These are phyloP conservation scores for Leishmania martiniquensis DNA, from an alignment of 208 protist genomes.

Conservation along the genomic window DNA sequence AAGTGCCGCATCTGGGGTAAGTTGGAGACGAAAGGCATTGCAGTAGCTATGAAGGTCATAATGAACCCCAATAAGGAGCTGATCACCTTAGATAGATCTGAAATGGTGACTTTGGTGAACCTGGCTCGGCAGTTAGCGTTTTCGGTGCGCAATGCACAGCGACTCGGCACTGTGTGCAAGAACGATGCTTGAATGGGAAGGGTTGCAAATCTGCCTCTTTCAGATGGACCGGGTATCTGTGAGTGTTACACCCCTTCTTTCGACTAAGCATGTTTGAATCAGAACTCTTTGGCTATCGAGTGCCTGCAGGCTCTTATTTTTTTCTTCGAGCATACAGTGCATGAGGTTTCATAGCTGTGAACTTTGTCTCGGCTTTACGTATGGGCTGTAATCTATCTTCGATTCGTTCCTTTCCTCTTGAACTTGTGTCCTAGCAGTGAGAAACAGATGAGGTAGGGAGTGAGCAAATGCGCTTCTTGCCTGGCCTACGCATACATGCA, in stretches of 20 bases:
- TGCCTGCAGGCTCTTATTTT: neutral
- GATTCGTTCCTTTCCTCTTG: neutral
- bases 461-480: neutral
- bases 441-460: neutral
- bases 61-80: constrained; percentile 35
- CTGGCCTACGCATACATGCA: neutral
- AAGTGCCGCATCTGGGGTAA: constrained; percentile 94
- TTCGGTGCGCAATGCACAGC: constrained; percentile 60
- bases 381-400: neutral
- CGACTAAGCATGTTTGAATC: neutral
- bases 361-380: neutral
- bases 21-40: constrained; percentile 83
- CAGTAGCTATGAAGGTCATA: constrained; percentile 85
- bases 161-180: constrained; percentile 23
- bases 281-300: neutral
- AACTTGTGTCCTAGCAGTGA: neutral
- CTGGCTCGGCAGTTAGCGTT: constrained; percentile 79
- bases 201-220: neutral
- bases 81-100: constrained; percentile 56
- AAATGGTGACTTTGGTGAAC: constrained; percentile 87
- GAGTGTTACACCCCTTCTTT: neutral
- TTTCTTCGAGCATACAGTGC: neutral
- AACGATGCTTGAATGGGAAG: constrained; percentile 1
- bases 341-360: neutral
- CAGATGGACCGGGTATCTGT: neutral